Percentiles rank a stretch among this genome's conserved stretches.
Conservation (phyloP, 2,329 filamentous ascomycete genomes). For the Xylaria sp. region DNA sequence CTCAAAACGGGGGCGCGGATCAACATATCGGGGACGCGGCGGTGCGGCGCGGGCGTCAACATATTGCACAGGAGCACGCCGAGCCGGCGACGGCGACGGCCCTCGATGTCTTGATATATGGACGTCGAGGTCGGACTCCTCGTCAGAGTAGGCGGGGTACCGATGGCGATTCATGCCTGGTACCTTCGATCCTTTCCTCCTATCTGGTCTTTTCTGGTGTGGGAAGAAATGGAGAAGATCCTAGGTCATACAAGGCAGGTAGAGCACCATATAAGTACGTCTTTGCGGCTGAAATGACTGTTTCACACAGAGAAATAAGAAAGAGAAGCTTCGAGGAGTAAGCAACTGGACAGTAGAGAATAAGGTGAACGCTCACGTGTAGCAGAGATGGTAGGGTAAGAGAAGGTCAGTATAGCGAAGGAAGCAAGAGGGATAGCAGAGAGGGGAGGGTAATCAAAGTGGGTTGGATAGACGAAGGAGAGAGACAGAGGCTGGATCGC, state of each 20-base stretch:
- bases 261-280: conserved; percentile 7
- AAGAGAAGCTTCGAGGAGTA: conserved; percentile 8
- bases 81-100: conserved; percentile 51
- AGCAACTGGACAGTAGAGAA: neutral
- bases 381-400: conserved; percentile 4
- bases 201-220: neutral
- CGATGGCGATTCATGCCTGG: conserved; percentile 46
- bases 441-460: conserved; percentile 25
- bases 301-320: neutral
- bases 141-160: conserved; percentile 56
- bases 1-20: conserved; percentile 46
- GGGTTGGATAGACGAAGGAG: conserved; percentile 27
- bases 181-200: neutral
- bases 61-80: conserved; percentile 56
- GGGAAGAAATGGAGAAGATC: conserved; percentile 1
- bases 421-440: conserved; percentile 1
- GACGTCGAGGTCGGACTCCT: conserved; percentile 67
- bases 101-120: conserved; percentile 56
- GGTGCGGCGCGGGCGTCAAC: conserved; percentile 55
- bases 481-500: conserved; percentile 27
- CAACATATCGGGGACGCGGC: conserved; percentile 56
- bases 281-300: conserved; percentile 2
- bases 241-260: neutral
- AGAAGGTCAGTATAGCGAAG: neutral
- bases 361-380: conserved; percentile 12